Evolutionary conservation across 805 yeast species (phyloP).

Genomic region (Kurtzmaniella cleridarum): DNA sequence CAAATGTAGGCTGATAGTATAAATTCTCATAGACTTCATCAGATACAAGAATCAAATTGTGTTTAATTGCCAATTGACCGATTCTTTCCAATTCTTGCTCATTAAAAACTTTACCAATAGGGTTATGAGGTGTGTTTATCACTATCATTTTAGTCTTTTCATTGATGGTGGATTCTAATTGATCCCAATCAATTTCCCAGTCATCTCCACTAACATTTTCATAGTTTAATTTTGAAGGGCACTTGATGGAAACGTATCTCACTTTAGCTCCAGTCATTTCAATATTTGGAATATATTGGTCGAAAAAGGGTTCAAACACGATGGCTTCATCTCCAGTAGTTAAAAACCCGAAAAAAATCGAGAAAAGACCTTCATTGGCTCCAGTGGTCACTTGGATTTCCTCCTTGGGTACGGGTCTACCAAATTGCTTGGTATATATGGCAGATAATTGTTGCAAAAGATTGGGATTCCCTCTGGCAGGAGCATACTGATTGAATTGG

Average conservation of each 20-base stretch:
- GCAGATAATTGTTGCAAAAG: conserved; percentile 65
- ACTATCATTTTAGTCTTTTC: conserved; percentile 80
- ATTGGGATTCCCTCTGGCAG: conserved; percentile 79
- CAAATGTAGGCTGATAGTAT: conserved; percentile 62
- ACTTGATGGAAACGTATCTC: conserved; percentile 78
- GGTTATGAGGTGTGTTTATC: conserved; percentile 93
- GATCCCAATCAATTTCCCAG: conserved; percentile 81
- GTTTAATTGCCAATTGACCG: conserved; percentile 79
- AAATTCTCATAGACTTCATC: conserved; percentile 96
- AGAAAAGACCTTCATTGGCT: conserved; percentile 91
- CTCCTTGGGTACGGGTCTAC: conserved; percentile 47
- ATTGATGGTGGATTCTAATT: conserved; percentile 65
- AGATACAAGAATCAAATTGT: conserved; percentile 76
- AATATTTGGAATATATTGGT: conserved; percentile 91
- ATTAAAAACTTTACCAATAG: conserved; percentile 86
- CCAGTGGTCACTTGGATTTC: conserved; percentile 88
- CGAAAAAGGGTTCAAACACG: conserved; percentile 95
- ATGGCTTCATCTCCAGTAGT: conserved; percentile 90
- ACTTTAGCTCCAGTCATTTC: conserved; percentile 92
- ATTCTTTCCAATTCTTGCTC: conserved; percentile 53
- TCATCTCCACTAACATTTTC: conserved; percentile 73
- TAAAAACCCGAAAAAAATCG: conserved; percentile 79
- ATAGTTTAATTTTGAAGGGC: conserved; percentile 65
- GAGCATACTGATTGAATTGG: conserved; percentile 86
- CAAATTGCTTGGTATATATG: conserved; percentile 66